These are phyloP conservation scores for Pelargonium fulgidum DNA, from an alignment of 441 rosid species.

Conservation along the genomic window DNA sequence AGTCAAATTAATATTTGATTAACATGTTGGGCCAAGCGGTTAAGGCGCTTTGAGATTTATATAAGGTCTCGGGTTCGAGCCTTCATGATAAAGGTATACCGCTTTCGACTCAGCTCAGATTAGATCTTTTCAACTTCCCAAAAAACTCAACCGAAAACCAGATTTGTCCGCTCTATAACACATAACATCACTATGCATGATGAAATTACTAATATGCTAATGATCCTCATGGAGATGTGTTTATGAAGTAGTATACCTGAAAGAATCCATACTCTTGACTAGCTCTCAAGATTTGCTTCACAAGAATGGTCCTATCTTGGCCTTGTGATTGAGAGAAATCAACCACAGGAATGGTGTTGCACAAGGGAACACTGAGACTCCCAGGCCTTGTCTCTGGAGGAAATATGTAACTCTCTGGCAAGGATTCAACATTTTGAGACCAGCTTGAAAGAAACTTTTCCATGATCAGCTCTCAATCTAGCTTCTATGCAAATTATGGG, in stretches of 20 bases:
- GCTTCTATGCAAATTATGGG: not conserved
- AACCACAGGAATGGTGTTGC: constrained; percentile 22
- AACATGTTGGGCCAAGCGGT: too few relatives aligned
- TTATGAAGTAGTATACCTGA: constrained; percentile 13
- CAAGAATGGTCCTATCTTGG: constrained; percentile 8
- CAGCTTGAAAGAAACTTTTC: constrained; percentile 31
- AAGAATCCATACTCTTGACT: constrained; percentile 35
- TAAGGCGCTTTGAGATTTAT: too few relatives aligned
- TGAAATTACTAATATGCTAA: too few relatives aligned
- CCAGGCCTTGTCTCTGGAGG: constrained; percentile 34
- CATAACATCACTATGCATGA: too few relatives aligned
- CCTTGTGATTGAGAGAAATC: constrained; percentile 15
- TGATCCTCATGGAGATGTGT: too few relatives aligned
- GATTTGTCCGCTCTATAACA: too few relatives aligned
- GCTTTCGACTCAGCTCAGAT: too few relatives aligned
- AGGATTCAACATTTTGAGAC: constrained; percentile 18
- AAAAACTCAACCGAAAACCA: too few relatives aligned
- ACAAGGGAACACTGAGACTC: constrained; percentile 5
- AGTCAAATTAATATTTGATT: too few relatives aligned
- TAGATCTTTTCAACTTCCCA: too few relatives aligned
- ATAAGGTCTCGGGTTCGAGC: too few relatives aligned
- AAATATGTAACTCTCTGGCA: constrained; percentile 29
- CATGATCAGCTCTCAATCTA: not conserved
- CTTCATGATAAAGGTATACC: too few relatives aligned
- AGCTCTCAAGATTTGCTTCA: constrained; percentile 27